These are phyloP conservation scores for Cutaneotrichosporon mucoides DNA, from an alignment of 1,284 basidiomycete species.

Conservation along the genomic window DNA sequence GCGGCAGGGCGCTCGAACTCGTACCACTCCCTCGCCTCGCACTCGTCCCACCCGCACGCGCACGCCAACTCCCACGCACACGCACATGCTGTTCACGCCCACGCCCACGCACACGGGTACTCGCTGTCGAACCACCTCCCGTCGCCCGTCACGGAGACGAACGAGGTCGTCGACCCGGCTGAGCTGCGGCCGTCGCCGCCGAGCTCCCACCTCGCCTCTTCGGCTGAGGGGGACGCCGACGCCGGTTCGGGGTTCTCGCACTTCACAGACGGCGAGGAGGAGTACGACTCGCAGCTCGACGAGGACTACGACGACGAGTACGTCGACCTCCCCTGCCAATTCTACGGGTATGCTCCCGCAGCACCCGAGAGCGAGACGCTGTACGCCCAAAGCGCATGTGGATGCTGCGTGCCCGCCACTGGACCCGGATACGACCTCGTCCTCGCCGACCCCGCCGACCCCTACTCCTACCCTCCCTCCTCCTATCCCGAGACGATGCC, in stretches of 20 bases:
- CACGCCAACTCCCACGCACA: too few species aligned
- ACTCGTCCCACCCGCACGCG: background rate
- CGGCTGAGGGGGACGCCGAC: too few species aligned
- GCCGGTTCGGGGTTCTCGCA: too few species aligned
- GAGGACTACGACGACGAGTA: background rate
- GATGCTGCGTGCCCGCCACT: background rate
- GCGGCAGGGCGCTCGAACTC: background rate
- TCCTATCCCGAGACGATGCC: background rate
- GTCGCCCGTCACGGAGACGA: background rate
- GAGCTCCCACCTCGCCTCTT: background rate
- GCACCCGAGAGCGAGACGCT: background rate
- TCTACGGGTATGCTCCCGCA: background rate
- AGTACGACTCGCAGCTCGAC: background rate
- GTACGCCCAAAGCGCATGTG: background rate
- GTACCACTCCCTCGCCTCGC: background rate
- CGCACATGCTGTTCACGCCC: too few species aligned
- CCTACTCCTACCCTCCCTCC: background rate
- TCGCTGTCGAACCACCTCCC: background rate
- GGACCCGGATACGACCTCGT: background rate
- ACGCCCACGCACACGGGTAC: background rate
- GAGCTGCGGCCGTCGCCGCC: background rate
- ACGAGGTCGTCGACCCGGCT: background rate
- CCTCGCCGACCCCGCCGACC: background rate
- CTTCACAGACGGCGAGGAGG: too few species aligned
- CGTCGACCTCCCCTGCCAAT: constrained; percentile 3